Evolutionary conservation across 148 eudicot species (phyloP).

Genomic region (Polygonum aviculare): DNA sequence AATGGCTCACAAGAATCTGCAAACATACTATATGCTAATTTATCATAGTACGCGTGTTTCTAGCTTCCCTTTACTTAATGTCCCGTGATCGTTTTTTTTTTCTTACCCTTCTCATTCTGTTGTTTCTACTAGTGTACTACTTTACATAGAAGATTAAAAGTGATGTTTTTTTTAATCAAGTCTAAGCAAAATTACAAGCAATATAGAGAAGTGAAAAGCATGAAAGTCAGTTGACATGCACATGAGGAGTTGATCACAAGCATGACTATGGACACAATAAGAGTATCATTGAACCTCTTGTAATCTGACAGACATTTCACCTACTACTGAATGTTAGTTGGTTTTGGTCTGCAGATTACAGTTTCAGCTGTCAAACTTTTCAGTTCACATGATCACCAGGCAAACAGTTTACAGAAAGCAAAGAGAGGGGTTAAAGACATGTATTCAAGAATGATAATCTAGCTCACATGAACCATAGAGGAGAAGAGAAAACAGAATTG

Average conservation of each 20-base stretch:
- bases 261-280: too few species aligned
- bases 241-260: too few species aligned
- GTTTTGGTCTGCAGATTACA: background rate
- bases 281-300: background rate
- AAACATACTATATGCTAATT: background rate
- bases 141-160: too few species aligned
- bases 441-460: background rate
- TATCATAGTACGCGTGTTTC: background rate
- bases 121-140: background rate
- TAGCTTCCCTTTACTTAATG: background rate
- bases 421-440: background rate
- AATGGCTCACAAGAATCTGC: background rate
- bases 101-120: background rate
- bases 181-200: background rate
- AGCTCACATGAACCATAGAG: background rate
- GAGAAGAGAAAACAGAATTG: background rate
- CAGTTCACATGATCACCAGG: background rate
- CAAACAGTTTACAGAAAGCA: background rate
- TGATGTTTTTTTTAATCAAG: background rate
- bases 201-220: background rate
- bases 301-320: background rate
- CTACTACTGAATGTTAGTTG: background rate
- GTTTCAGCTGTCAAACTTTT: background rate
- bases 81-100: background rate
- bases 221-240: too few species aligned